These are phyloP conservation scores for Gillenia trifoliata DNA, from an alignment of 306 rosid genomes.

Conservation along the genomic window DNA sequence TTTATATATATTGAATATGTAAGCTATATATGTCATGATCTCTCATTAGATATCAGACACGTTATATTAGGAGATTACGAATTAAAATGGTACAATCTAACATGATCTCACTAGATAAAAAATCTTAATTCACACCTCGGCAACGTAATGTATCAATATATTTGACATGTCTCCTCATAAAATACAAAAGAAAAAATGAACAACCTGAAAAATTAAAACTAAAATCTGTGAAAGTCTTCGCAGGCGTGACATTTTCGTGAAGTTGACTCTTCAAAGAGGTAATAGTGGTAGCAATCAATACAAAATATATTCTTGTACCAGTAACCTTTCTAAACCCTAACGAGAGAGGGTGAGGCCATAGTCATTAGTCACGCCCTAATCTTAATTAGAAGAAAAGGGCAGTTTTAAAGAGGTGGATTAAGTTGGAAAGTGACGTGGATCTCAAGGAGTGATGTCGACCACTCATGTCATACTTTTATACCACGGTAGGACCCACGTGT, in stretches of 20 bases:
- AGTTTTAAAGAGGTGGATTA: not conserved
- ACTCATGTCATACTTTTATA: conserved; percentile 21
- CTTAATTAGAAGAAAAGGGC: too few species aligned
- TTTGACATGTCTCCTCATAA: too few species aligned
- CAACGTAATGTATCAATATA: too few species aligned
- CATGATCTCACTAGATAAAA: too few species aligned
- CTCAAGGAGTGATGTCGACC: conserved; percentile 33
- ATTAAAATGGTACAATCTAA: too few species aligned
- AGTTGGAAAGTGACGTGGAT: conserved; percentile 38
- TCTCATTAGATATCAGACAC: too few species aligned
- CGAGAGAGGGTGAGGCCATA: too few species aligned
- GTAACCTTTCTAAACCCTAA: not conserved
- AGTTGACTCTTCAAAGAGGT: not conserved
- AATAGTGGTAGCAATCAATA: not conserved
- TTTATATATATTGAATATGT: too few species aligned
- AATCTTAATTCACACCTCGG: too few species aligned
- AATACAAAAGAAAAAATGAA: not conserved
- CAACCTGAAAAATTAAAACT: not conserved
- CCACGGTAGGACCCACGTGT: conserved; percentile 28
- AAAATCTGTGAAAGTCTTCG: not conserved
- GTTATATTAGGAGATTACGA: too few species aligned
- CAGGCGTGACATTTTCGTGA: not conserved
- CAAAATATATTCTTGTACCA: not conserved
- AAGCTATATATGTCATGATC: too few species aligned
- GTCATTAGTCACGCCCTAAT: not conserved